Evolutionary conservation across 495 filamentous ascomycete genomes (phyloP).

Genomic region (Cercophora samala): DNA sequence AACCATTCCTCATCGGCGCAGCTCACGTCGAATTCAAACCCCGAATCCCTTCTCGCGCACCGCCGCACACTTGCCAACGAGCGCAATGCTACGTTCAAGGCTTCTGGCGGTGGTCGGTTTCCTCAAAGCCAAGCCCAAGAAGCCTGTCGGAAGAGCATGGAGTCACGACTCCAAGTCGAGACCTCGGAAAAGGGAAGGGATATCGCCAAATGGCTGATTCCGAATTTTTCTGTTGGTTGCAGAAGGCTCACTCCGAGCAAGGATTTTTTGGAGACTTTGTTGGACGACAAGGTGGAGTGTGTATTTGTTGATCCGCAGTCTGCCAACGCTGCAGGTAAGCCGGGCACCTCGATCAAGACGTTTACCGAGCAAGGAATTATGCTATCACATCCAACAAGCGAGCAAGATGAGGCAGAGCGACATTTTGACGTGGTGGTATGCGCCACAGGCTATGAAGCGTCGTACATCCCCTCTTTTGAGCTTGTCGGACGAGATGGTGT

Average conservation of each 20-base stretch:
- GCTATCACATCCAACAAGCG: neutral
- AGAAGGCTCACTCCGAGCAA: neutral
- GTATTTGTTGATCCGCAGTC: neutral
- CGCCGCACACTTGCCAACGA: neutral
- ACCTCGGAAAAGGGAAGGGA: neutral
- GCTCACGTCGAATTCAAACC: neutral
- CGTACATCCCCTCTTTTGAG: neutral
- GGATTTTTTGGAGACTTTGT: neutral
- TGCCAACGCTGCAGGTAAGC: neutral
- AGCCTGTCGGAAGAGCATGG: neutral
- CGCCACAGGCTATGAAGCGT: neutral
- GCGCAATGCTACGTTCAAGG: neutral
- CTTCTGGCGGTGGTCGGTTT: neutral
- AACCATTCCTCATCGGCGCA: neutral
- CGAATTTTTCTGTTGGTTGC: neutral
- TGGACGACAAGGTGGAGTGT: neutral
- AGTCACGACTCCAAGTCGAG: neutral
- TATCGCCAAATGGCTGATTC: neutral
- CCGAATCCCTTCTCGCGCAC: neutral
- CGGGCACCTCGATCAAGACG: neutral
- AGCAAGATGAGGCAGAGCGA: neutral
- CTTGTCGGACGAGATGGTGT: neutral
- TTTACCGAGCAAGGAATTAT: neutral
- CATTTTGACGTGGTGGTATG: neutral
- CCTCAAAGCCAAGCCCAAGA: neutral